A percentile compares a stretch with the other conserved stretches of the same genome.
Conservation (phyloP, 805 yeast species). For the Saccharomycopsis selenospora region DNA sequence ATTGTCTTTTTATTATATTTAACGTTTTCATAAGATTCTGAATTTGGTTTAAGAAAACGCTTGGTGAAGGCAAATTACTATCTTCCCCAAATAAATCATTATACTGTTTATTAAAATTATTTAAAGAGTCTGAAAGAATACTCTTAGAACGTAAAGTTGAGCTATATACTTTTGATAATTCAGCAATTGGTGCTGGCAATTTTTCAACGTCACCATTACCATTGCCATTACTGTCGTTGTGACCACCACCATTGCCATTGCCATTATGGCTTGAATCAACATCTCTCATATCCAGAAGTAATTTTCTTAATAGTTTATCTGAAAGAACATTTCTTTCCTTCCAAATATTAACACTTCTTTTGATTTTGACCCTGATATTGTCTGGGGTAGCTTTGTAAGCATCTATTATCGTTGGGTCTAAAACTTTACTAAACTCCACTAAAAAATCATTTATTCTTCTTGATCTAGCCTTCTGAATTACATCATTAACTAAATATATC, state of each 20-base stretch:
- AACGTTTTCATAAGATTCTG: slow-evolving; percentile 21
- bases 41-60: slow-evolving; percentile 25
- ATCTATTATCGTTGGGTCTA: slow-evolving; percentile 36
- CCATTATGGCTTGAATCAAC: slow-evolving; percentile 3
- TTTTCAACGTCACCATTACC: no score
- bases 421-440: slow-evolving; percentile 44
- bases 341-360: slow-evolving; percentile 51
- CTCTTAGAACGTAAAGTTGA: not conserved
- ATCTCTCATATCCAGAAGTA: slow-evolving; percentile 16
- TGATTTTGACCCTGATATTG: slow-evolving; percentile 31
- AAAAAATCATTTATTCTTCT: slow-evolving; percentile 53
- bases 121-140: slow-evolving; percentile 9
- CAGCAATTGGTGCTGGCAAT: not conserved
- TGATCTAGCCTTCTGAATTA: slow-evolving; percentile 69
- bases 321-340: slow-evolving; percentile 44
- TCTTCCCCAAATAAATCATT: slow-evolving; percentile 26
- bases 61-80: slow-evolving; percentile 28
- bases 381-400: slow-evolving; percentile 22
- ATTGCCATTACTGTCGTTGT: not conserved
- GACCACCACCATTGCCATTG: not conserved
- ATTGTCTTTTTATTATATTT: not conserved
- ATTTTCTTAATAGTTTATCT: slow-evolving; percentile 20
- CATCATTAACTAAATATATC: slow-evolving; percentile 71
- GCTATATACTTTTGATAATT: not conserved
- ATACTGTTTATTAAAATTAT: slow-evolving; percentile 24